A percentile compares a stretch with the other conserved stretches of the same genome.
These are phyloP conservation scores for Candida ascalaphidarum DNA, from an alignment of 805 yeast species.

Conservation along the genomic window DNA sequence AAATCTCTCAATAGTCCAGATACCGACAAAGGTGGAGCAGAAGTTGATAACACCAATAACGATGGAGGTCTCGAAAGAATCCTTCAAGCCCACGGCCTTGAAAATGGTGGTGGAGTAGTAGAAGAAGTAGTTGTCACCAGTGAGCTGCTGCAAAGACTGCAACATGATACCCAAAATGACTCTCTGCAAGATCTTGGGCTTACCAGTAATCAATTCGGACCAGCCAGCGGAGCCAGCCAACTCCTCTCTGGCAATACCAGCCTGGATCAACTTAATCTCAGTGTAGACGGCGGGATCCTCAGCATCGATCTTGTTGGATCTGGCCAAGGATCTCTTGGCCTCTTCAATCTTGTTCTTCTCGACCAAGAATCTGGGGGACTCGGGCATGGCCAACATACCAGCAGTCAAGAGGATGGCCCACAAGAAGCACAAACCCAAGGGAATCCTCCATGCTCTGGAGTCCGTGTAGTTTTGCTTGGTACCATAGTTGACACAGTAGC, in stretches of 20 bases:
- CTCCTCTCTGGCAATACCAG: conserved; percentile 54
- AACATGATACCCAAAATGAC: conserved; percentile 49
- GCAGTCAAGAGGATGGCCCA: conserved; percentile 40
- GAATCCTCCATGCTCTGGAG: conserved; percentile 61
- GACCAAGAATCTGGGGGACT: conserved; percentile 58
- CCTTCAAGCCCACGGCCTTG: conserved; percentile 39
- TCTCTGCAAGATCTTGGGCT: conserved; percentile 52
- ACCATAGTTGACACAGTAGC: conserved; percentile 61
- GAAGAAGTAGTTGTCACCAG: conserved; percentile 59
- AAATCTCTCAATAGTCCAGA: conserved; percentile 39
- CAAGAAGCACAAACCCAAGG: conserved; percentile 41
- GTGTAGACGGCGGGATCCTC: conserved; percentile 48
- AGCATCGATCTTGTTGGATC: conserved; percentile 44
- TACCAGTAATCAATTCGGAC: conserved; percentile 54
- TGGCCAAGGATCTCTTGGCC: conserved; percentile 48
- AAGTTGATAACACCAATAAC: conserved; percentile 49
- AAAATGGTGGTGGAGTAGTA: conserved; percentile 54
- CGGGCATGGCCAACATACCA: conserved; percentile 57
- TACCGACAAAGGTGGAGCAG: conserved; percentile 44
- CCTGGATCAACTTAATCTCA: conserved; percentile 47
- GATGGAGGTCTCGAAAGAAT: conserved; percentile 51
- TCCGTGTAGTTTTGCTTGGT: conserved; percentile 44
- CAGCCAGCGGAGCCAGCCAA: conserved; percentile 60
- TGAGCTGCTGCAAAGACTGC: conserved; percentile 53
- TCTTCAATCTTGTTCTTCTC: conserved; percentile 41